Conservation (phyloP, 441 rosid species). For the Viola pubescens region DNA sequence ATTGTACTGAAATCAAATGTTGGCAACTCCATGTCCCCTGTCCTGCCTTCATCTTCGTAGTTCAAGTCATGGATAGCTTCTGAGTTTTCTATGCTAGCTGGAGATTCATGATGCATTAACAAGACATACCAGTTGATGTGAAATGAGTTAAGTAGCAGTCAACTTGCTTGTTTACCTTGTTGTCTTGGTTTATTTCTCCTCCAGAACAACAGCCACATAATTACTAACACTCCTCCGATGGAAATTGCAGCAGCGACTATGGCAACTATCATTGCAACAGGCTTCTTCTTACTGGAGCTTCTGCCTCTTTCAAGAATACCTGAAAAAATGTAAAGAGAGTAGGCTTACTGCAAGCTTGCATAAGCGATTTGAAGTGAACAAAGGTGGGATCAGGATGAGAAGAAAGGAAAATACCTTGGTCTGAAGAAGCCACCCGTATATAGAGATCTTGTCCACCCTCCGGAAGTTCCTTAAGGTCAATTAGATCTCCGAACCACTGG, state of each 20-base stretch:
- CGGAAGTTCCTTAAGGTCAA: constrained; percentile 20
- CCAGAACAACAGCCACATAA: constrained; percentile 5
- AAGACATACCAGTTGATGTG: background rate
- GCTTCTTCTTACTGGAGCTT: constrained; percentile 34
- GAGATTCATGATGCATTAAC: background rate
- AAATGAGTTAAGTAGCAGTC: background rate
- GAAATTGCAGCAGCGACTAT: constrained; percentile 33
- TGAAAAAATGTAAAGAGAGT: background rate
- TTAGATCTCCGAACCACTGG: constrained; percentile 32
- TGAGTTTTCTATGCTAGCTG: background rate
- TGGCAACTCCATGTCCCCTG: constrained; percentile 52
- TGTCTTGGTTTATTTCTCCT: background rate
- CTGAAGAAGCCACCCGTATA: constrained; percentile 26
- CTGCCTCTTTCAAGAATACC: constrained; percentile 10
- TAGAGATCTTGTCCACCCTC: constrained; percentile 27
- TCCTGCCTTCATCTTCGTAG: constrained; percentile 15
- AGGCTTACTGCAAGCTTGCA: background rate
- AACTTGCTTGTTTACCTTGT: constrained; percentile 4
- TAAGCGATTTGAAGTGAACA: constrained; percentile 1
- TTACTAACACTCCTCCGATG: constrained; percentile 28
- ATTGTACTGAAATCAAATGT: constrained; percentile 40
- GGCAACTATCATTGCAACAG: constrained; percentile 35
- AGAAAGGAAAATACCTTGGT: constrained; percentile 14
- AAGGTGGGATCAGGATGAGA: constrained; percentile 5
- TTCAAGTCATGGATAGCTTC: background rate